Conservation (phyloP, 345 rosid genomes). For the Acer saccharum region DNA sequence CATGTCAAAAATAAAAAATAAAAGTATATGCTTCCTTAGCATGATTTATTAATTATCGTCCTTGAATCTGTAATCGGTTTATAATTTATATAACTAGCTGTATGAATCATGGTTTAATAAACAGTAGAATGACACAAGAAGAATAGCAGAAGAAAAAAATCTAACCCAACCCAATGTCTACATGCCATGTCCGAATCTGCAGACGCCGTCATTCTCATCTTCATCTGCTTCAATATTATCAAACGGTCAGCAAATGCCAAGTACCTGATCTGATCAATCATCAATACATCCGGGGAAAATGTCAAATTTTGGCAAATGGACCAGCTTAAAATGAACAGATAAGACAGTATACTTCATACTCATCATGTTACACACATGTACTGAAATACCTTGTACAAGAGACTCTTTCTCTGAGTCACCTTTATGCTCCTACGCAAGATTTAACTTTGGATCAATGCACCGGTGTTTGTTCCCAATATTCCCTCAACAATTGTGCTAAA, state of each 20-base stretch:
- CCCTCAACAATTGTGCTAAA: constrained; percentile 15
- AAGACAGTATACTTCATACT: too few species aligned
- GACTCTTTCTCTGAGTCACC: too few species aligned
- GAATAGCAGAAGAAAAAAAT: neutral
- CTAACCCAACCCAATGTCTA: neutral
- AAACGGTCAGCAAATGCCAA: constrained; percentile 6
- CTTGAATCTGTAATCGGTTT: too few species aligned
- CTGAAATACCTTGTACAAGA: constrained; percentile 46
- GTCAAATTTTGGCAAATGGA: too few species aligned
- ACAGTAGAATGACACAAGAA: neutral
- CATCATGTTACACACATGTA: too few species aligned
- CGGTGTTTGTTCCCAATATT: neutral
- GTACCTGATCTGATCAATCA: neutral
- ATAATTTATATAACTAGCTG: constrained; percentile 43
- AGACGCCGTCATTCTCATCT: constrained; percentile 72
- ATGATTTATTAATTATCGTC: too few species aligned
- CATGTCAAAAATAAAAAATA: too few species aligned
- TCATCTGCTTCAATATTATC: constrained; percentile 56
- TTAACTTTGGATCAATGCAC: too few species aligned
- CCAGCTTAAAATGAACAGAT: too few species aligned
- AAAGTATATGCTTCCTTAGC: too few species aligned
- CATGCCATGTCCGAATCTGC: constrained; percentile 78
- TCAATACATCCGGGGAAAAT: too few species aligned
- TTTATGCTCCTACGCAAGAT: too few species aligned
- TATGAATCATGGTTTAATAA: constrained; percentile 20